Base-by-base conservation (phyloP, 345 rosid genomes). In the Diplotaxis tenuifolia region DNA sequence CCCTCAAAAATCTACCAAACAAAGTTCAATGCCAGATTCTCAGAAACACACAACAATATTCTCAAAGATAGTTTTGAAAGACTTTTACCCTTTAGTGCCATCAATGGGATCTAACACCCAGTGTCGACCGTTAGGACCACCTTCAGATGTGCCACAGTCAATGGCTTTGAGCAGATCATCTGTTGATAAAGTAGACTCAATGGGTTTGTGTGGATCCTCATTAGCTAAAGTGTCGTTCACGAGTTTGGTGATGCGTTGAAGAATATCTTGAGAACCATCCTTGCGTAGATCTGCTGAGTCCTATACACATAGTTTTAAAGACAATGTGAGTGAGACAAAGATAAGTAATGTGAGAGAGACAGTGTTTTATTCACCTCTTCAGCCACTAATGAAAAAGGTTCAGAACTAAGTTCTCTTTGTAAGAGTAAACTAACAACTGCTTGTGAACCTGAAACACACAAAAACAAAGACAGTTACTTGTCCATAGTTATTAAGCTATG, bases 101-200 rank as follows among this genome's bases (percentile, higher is more conserved):
- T 95, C 99, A 67, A 95, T 90, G 25, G 99, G 99, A 78, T 92
- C 99, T 77, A 95, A 85, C 75, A 95, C 93, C 99, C 99, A 95
- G 55, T 95, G 99, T 72, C 91, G 82, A 55, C 99, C 99, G 36
- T 57, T 75, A 49, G 94, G 75, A 76, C 99, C 98, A 71, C 99
- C 99, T 82, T 90, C 92, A 65, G 97, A 89, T 75, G 83, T 84
- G 31, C 98, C 97, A 42, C 79, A 69, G 58, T 95, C 98, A 76
- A 95, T 95, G 80, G 89, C 87, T 67, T 71, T 72, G 29, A 90
- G 85, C 18, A 95, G 80, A 79, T 87, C 94, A 67, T 90, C 88
- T 0, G 83, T 65, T 19, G 97, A 83, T 60, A 95, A 81, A 68
- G 53, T 93, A 55, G 77, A 68, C 54, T 95, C 98, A 76, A 90